A percentile compares a stretch with the other conserved stretches of the same genome.
Conservation (phyloP, 2,329 filamentous ascomycete genomes). For the Fusarium guadeloupense region DNA sequence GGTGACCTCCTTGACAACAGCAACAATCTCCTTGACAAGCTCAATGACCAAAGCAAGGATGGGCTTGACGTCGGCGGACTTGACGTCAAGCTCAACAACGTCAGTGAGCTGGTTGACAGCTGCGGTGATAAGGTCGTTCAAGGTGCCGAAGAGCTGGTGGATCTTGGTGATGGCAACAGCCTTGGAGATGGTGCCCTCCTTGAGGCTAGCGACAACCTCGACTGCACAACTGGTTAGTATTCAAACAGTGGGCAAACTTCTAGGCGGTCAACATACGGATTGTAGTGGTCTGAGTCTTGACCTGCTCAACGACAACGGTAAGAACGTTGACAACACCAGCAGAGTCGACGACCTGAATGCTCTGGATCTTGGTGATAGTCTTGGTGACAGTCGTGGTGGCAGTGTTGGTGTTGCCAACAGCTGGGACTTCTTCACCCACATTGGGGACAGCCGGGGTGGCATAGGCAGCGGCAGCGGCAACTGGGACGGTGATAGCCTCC, state of each 20-base stretch:
- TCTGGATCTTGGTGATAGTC: slow-evolving; percentile 20
- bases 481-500: no score
- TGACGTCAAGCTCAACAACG: slow-evolving; percentile 12
- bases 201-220: slow-evolving; percentile 10
- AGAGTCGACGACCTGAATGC: slow-evolving; percentile 7
- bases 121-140: slow-evolving; percentile 17
- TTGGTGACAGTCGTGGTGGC: slow-evolving; percentile 26
- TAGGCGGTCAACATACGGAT: slow-evolving; percentile 2
- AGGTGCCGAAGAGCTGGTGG: not conserved
- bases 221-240: not conserved
- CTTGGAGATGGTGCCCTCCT: slow-evolving; percentile 13
- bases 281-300: slow-evolving; percentile 8
- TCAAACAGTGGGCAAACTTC: fast-evolving
- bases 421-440: not conserved
- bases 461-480: no score
- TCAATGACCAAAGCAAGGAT: slow-evolving; percentile 19
- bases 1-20: slow-evolving; percentile 6
- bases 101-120: slow-evolving; percentile 21
- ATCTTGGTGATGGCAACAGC: slow-evolving; percentile 12
- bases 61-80: slow-evolving; percentile 11
- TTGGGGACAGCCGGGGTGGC: not conserved
- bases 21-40: slow-evolving; percentile 18
- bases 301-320: slow-evolving; percentile 14
- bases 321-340: slow-evolving; percentile 22
- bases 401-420: not conserved